A percentile compares a stretch with the other conserved stretches of the same genome.
phyloP scores from a whole-genome alignment of 441 rosid genomes.

The Arabidopsis hybrid region DNA sequence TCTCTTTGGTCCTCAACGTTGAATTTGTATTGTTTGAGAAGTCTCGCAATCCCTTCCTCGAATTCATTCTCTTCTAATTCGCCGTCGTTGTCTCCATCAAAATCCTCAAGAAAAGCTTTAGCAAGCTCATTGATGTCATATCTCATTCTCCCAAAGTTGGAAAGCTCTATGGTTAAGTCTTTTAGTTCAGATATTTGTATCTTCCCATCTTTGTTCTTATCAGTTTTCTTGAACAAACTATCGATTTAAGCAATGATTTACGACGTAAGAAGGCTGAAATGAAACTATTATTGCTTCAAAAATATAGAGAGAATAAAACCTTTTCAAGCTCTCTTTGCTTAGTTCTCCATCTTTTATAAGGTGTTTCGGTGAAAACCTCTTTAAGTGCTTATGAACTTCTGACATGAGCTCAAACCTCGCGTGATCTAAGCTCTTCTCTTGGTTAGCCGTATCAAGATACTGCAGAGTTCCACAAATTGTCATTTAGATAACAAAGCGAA shows the following conservation, averaged over 20 bases:
- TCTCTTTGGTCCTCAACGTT: constrained; percentile 7
- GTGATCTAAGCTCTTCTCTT: constrained; percentile 30
- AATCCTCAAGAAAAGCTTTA: neutral
- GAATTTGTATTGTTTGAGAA: constrained; percentile 21
- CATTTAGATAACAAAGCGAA: neutral
- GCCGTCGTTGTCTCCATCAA: constrained; percentile 22
- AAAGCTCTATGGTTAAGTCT: constrained; percentile 27
- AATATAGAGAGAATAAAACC: neutral
- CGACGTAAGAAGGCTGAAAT: neutral
- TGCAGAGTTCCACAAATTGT: constrained; percentile 1
- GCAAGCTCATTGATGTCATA: constrained; percentile 21
- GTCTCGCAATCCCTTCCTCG: neutral
- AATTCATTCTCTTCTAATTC: constrained; percentile 16
- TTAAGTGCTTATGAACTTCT: constrained; percentile 29
- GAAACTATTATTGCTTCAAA: neutral
- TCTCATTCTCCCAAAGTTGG: constrained; percentile 29
- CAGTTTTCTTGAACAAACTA: constrained; percentile 24
- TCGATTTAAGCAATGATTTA: constrained; percentile 1
- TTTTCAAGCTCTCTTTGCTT: constrained; percentile 32
- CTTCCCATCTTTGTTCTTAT: constrained; percentile 20
- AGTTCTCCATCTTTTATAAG: constrained; percentile 21
- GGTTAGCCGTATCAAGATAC: constrained; percentile 29
- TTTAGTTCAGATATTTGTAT: constrained; percentile 28
- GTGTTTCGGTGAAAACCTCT: constrained; percentile 25
- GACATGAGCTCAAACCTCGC: constrained; percentile 41